A percentile compares a stretch with the other conserved stretches of the same genome.
These are phyloP conservation scores for Nothophoma quercina DNA, from an alignment of 2,329 filamentous ascomycete species.

Conservation along the genomic window DNA sequence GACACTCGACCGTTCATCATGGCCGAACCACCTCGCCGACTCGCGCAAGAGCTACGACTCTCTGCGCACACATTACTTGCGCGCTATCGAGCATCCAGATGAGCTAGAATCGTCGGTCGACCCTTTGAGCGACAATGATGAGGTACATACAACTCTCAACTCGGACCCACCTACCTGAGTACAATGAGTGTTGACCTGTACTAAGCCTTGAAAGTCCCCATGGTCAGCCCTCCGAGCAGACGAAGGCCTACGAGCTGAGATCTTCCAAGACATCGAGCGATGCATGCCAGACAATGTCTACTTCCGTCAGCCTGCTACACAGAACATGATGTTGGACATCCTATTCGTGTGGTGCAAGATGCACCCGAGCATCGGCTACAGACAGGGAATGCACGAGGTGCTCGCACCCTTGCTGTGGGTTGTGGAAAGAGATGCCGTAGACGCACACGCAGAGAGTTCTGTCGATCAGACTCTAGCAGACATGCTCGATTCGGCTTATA, in stretches of 20 bases:
- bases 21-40: constrained; percentile 72
- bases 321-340: constrained; percentile 83
- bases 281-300: constrained; percentile 89
- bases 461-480: constrained; percentile 40
- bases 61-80: constrained; percentile 76
- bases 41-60: constrained; percentile 77
- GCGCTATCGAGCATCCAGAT: constrained; percentile 84
- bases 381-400: constrained; percentile 99
- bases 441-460: constrained; percentile 46
- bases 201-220: constrained; percentile 74
- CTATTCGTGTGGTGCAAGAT: constrained; percentile 95
- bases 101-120: constrained; percentile 78
- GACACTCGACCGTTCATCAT: constrained; percentile 68
- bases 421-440: constrained; percentile 80
- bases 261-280: constrained; percentile 91
- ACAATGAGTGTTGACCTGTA: constrained; percentile 52
- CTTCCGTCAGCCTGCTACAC: constrained; percentile 81
- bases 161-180: constrained; percentile 24
- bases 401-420: constrained; percentile 89
- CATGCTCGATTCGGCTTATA: constrained; percentile 73
- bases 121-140: constrained; percentile 82
- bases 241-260: constrained; percentile 84
- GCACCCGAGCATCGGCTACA: constrained; percentile 85
- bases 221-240: constrained; percentile 89
- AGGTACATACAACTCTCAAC: constrained; percentile 56